Percentiles rank a stretch among this genome's conserved stretches.
Evolutionary conservation across 2,329 filamentous ascomycete species (phyloP).

Genomic region (Dichotomopilus funicola): DNA sequence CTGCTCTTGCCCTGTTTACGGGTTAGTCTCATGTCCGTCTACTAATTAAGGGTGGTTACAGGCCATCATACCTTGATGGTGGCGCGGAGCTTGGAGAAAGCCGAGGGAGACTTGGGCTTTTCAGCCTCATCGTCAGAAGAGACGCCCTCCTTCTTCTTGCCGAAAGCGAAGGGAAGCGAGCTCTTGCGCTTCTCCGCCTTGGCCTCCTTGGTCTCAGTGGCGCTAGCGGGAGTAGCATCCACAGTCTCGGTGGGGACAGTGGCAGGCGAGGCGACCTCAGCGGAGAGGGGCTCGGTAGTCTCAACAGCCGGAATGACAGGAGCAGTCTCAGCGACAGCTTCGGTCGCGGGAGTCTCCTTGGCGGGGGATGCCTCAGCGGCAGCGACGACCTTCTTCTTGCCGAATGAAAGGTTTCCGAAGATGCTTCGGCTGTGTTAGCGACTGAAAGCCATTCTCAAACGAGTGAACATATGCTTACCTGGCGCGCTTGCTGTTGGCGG

Average conservation of each 20-base stretch:
- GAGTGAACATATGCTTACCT: constrained; percentile 33
- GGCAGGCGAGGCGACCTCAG: constrained; percentile 46
- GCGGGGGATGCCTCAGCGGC: constrained; percentile 35
- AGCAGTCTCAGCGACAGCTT: constrained; percentile 44
- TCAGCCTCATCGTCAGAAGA: constrained; percentile 56
- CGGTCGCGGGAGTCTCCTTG: constrained; percentile 36
- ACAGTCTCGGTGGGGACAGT: constrained; percentile 41
- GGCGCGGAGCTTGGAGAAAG: constrained; percentile 55
- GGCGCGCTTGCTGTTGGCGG: constrained; percentile 46
- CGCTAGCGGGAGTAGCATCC: constrained; percentile 38
- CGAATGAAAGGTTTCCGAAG: constrained; percentile 48
- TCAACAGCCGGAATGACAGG: constrained; percentile 55
- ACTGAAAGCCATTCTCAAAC: not conserved
- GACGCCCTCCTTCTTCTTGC: constrained; percentile 64
- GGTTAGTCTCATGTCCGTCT: not conserved
- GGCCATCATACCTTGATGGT: constrained; percentile 39
- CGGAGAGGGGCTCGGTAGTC: constrained; percentile 48
- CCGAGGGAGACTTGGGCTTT: constrained; percentile 46
- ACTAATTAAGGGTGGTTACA: not conserved
- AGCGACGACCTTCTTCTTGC: constrained; percentile 52
- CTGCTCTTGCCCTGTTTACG: constrained; percentile 29
- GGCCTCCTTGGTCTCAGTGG: constrained; percentile 51
- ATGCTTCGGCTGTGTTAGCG: constrained; percentile 34
- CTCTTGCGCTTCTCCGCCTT: constrained; percentile 79
- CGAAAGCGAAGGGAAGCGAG: constrained; percentile 65